A percentile compares a stretch with the other conserved stretches of the same genome.
phyloP scores from a whole-genome alignment of 495 filamentous ascomycete species.

The Penicillium ucsense region DNA sequence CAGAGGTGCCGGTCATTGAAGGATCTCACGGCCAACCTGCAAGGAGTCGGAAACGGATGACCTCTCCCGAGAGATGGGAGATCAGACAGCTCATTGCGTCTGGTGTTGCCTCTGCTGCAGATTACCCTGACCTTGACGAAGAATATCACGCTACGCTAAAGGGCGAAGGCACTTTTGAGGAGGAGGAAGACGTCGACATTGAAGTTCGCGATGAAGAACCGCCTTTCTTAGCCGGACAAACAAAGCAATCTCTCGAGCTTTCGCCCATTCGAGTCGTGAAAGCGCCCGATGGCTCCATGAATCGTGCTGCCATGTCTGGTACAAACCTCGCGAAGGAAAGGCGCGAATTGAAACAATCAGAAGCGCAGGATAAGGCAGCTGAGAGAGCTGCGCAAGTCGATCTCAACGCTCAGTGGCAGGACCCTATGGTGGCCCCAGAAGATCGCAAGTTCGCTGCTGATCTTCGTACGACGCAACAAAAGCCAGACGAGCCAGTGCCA shows the following conservation, averaged over 20 bases:
- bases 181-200: slow-evolving; percentile 96
- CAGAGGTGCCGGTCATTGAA: slow-evolving; percentile 57
- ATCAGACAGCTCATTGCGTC: slow-evolving; percentile 95
- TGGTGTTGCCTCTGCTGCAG: slow-evolving; percentile 77
- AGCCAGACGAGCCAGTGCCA: slow-evolving; percentile 58
- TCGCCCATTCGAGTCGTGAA: slow-evolving; percentile 96
- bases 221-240: slow-evolving; percentile 92
- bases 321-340: slow-evolving; percentile 85
- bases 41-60: slow-evolving; percentile 77
- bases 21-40: slow-evolving; percentile 44
- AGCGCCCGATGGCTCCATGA: slow-evolving; percentile 91
- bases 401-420: slow-evolving; percentile 86
- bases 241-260: slow-evolving; percentile 86
- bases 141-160: slow-evolving; percentile 82
- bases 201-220: slow-evolving; percentile 94
- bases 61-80: slow-evolving; percentile 93
- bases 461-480: slow-evolving; percentile 49
- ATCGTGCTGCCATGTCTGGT: slow-evolving; percentile 89
- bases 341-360: slow-evolving; percentile 78
- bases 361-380: slow-evolving; percentile 72
- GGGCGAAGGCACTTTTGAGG: slow-evolving; percentile 80
- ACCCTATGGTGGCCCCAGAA: slow-evolving; percentile 84
- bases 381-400: slow-evolving; percentile 74
- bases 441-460: slow-evolving; percentile 82
- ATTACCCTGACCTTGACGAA: slow-evolving; percentile 91